Conservation (phyloP, 768 basidiomycete genomes). For the Sporobolomyces phaffii region DNA sequence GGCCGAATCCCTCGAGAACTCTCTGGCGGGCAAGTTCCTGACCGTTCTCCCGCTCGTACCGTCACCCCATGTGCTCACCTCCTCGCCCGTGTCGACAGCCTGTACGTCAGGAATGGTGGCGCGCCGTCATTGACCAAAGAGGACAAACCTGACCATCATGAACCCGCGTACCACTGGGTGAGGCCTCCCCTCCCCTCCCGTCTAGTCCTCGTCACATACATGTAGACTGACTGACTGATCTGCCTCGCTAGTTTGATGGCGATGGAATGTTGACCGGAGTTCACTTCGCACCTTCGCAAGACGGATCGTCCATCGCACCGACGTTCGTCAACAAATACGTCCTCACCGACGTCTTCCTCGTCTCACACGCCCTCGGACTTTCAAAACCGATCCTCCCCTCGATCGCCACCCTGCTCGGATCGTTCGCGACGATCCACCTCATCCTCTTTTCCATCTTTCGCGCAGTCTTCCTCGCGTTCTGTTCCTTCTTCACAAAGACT, state of each 20-base stretch:
- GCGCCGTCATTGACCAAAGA: constrained; percentile 43
- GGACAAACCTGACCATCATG: constrained; percentile 19
- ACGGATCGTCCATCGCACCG: constrained; percentile 22
- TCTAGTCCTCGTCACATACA: too few relatives aligned
- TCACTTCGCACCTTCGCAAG: constrained; percentile 39
- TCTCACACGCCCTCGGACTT: constrained; percentile 43
- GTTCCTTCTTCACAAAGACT: constrained; percentile 31
- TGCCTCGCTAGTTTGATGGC: constrained; percentile 47
- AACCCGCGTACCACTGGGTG: constrained; percentile 46
- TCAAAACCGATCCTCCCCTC: constrained; percentile 39
- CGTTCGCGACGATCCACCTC: constrained; percentile 45
- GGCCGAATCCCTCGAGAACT: constrained; percentile 47
- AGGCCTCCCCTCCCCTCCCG: neutral
- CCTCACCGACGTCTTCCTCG: constrained; percentile 43
- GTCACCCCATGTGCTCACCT: too few relatives aligned
- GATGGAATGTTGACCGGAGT: constrained; percentile 50
- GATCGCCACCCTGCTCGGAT: constrained; percentile 47
- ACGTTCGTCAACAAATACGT: constrained; percentile 46
- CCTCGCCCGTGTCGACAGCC: constrained; percentile 24
- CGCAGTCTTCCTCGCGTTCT: constrained; percentile 41
- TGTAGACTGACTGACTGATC: neutral
- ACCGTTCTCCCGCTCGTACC: constrained; percentile 15
- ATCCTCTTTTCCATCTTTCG: constrained; percentile 44
- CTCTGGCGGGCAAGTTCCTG: constrained; percentile 29
- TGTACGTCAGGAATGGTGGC: constrained; percentile 49